phyloP scores from a whole-genome alignment of 345 rosid genomes.

The Brassica nigra region DNA sequence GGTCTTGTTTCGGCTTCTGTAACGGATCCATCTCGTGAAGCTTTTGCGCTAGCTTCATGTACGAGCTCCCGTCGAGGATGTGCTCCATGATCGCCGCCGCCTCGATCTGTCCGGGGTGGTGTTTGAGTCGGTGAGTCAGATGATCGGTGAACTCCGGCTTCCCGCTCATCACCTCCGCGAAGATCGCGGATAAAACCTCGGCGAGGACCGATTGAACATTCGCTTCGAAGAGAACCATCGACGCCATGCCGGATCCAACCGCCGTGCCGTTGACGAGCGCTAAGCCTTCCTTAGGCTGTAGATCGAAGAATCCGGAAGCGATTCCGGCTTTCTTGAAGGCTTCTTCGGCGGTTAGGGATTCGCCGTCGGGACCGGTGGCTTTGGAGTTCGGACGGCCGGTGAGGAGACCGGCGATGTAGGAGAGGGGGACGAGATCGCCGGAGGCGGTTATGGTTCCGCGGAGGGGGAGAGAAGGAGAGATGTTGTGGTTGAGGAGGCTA shows the following conservation, averaged over 20 bases:
- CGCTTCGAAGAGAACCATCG: conserved; percentile 62
- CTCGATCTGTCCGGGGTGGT: conserved; percentile 81
- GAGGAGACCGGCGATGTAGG: conserved; percentile 64
- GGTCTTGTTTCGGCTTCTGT: conserved; percentile 71
- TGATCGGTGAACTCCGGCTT: conserved; percentile 81
- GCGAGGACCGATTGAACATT: conserved; percentile 51
- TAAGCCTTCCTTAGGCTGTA: conserved; percentile 76
- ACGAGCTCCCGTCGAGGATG: conserved; percentile 65
- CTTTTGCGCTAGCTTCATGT: conserved; percentile 58
- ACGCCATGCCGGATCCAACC: conserved; percentile 74
- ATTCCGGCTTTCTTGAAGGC: conserved; percentile 59
- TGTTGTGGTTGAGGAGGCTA: conserved; percentile 56
- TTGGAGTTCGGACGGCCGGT: conserved; percentile 65
- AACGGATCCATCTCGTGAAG: conserved; percentile 68
- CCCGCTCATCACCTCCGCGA: conserved; percentile 78
- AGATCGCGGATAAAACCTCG: conserved; percentile 62
- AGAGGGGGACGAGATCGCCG: conserved; percentile 75
- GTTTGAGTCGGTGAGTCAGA: conserved; percentile 67
- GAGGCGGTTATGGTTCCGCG: conserved; percentile 75
- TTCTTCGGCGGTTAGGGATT: conserved; percentile 42
- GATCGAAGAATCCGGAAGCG: conserved; percentile 52
- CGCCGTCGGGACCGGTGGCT: conserved; percentile 57
- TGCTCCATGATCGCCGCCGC: conserved; percentile 84
- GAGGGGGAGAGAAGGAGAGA: conserved; percentile 73
- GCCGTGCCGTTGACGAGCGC: conserved; percentile 77